Conservation (phyloP, 768 basidiomycete genomes). For the Mycena rosella region DNA sequence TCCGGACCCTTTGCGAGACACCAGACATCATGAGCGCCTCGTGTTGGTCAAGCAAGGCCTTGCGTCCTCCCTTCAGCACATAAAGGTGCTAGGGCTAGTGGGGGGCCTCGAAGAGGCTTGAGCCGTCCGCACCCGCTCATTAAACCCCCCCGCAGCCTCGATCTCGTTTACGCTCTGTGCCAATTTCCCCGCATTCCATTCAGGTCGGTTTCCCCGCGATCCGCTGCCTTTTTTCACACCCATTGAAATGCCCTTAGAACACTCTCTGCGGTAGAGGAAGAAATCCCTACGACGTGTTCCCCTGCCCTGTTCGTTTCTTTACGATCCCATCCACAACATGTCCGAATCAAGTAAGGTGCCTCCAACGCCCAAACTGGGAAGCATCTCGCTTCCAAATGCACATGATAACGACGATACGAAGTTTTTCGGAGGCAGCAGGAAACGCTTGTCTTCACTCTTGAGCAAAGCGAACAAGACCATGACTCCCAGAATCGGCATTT, state of each 20-base stretch:
- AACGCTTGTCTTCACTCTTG: conserved; percentile 33
- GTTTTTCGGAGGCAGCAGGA: conserved; percentile 31
- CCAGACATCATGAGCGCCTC: conserved; percentile 38
- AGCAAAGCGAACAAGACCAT: conserved; percentile 20
- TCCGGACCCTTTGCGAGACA: conserved; percentile 25
- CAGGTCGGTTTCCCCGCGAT: conserved; percentile 14
- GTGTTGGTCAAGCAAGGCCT: conserved; percentile 41
- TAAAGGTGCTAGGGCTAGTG: conserved; percentile 37
- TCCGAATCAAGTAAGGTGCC: conserved; percentile 33
- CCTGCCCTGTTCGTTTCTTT: conserved; percentile 24
- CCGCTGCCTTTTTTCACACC: conserved; percentile 2
- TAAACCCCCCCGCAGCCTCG: conserved; percentile 13
- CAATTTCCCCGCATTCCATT: too few relatives aligned
- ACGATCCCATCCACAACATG: conserved; percentile 33
- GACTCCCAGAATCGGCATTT: conserved; percentile 13
- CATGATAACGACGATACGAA: conserved; percentile 31
- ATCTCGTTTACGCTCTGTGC: conserved; percentile 16
- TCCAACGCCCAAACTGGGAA: conserved; percentile 37
- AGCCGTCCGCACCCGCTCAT: conserved; percentile 25
- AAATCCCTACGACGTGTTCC: conserved; percentile 26
- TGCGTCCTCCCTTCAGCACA: conserved; percentile 40
- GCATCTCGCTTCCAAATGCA: conserved; percentile 34
- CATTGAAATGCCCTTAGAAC: conserved; percentile 4
- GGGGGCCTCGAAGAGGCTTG: conserved; percentile 32
- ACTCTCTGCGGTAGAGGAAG: conserved; percentile 15